Conservation (phyloP, 257 asterid genomes). For the Marsdenia floribunda region DNA sequence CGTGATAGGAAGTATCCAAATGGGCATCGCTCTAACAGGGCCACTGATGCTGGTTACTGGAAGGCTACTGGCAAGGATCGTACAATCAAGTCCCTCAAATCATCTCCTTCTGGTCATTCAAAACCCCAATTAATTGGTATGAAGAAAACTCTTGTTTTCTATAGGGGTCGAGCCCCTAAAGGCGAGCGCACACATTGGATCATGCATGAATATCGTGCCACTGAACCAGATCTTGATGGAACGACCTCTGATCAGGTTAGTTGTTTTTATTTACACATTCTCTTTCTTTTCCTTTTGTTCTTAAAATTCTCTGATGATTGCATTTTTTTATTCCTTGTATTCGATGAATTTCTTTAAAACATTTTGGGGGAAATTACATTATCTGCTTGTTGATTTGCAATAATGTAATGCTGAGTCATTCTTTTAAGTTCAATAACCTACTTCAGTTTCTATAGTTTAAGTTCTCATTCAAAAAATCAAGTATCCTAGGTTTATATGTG, state of each 20-base stretch:
- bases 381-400: no score
- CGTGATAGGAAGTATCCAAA: constrained; percentile 7
- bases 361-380: no score
- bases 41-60: constrained; percentile 10
- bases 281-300: background rate
- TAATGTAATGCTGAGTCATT: no score
- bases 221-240: constrained; percentile 82
- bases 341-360: no score
- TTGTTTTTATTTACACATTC: background rate
- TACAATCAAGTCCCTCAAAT: constrained; percentile 49
- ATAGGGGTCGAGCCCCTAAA: constrained; percentile 84
- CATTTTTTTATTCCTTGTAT: background rate
- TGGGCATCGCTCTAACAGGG: constrained; percentile 9
- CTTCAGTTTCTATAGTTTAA: background rate
- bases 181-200: constrained; percentile 80
- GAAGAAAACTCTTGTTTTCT: constrained; percentile 81
- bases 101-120: constrained; percentile 35
- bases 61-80: constrained; percentile 55
- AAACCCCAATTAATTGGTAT: constrained; percentile 49
- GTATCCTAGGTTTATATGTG: no score
- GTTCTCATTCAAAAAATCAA: no score
- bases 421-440: no score
- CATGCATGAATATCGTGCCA: constrained; percentile 84
- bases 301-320: background rate
- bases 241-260: constrained; percentile 68